A percentile compares a stretch with the other conserved stretches of the same genome.
These are phyloP conservation scores for Glomus cerebriforme DNA, from an alignment of 192 early-diverging fungal genomes.

Conservation along the genomic window DNA sequence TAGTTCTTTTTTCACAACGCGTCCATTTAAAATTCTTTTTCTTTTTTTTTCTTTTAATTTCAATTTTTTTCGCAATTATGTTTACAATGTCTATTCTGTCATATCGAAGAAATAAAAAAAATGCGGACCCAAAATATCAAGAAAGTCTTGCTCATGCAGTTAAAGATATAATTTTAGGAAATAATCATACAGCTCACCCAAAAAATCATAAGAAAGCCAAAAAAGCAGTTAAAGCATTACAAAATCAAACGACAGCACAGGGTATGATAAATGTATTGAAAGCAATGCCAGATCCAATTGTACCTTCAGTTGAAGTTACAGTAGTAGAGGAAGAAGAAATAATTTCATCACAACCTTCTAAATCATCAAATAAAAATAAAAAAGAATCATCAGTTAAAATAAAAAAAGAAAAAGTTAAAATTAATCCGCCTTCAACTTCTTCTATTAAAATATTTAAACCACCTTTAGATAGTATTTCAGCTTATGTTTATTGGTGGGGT, in stretches of 20 bases:
- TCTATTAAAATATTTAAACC: conserved; percentile 16
- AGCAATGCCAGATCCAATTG: conserved; percentile 43
- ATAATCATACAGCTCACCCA: conserved; percentile 35
- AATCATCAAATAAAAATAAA: not conserved
- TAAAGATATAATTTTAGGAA: conserved; percentile 43
- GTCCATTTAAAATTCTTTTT: too few species aligned
- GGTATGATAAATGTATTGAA: conserved; percentile 41
- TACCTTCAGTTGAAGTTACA: conserved; percentile 16
- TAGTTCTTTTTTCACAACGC: too few species aligned
- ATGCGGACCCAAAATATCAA: conserved; percentile 35
- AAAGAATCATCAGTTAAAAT: not conserved
- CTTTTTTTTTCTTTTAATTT: too few species aligned
- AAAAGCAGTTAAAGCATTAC: conserved; percentile 44
- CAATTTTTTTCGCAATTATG: not conserved
- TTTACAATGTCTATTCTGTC: not conserved
- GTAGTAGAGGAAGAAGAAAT: conserved; percentile 27
- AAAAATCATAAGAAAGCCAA: conserved; percentile 38
- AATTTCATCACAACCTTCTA: not conserved
- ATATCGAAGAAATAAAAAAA: conserved; percentile 6
- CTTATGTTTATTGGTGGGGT: conserved; percentile 46
- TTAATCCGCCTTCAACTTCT: not conserved
- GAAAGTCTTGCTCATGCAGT: conserved; percentile 41
- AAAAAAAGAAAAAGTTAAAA: not conserved
- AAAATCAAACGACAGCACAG: conserved; percentile 35
- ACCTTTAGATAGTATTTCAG: conserved; percentile 32